Base-by-base conservation (phyloP, 306 rosid genomes). In the Rosa chinensis region DNA sequence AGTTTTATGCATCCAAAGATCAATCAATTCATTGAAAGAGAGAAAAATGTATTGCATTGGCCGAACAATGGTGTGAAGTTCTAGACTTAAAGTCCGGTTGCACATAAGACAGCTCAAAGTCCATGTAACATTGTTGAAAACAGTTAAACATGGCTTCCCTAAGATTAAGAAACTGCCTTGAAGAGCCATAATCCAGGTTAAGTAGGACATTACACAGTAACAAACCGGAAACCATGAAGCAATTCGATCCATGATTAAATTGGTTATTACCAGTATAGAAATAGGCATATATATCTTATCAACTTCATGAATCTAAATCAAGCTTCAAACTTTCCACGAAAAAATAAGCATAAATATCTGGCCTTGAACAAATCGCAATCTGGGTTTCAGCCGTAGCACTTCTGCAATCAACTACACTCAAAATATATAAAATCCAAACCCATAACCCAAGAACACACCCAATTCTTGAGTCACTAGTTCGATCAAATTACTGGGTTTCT, bases 341-440 rank as follows among this genome's bases (percentile, higher is more conserved):
- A 32, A 32, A 52, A 18, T 2, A 73, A 40, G 67, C 55, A 43
- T 7, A 20, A 35, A 17, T 52, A 37, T 44, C 14, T 32, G 43
- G 23, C 47, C 8, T n/a, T 37, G 37, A 73, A 5, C 28, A 58
- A 58, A 74, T 23, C 4, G 5, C 53, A 59, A 74, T 75, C 78
- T 59, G 78, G 52, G 77, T 74, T 74, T 74, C 78, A 39, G 16
- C 47, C 10, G 20, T 4, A 14, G 10, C 52, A 10, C 37, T 72
- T 52, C 0, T 32, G 10, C 37, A 74, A 74, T 52, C 66, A 72
- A 25, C 32, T 8, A 32, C 63, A 50, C 16, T 53, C 43, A 16
- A 48, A 4, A 14, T 28, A 28, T 4, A 23, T 10, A 9, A 9
- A 72, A 50, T 2, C 13, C 14, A 18, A 32, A 72, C 20, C 28